Evolutionary conservation across 495 filamentous ascomycete genomes (phyloP), one percentile per base, ranked within the genome.

Genomic region (Hypoxylon intermedium): DNA sequence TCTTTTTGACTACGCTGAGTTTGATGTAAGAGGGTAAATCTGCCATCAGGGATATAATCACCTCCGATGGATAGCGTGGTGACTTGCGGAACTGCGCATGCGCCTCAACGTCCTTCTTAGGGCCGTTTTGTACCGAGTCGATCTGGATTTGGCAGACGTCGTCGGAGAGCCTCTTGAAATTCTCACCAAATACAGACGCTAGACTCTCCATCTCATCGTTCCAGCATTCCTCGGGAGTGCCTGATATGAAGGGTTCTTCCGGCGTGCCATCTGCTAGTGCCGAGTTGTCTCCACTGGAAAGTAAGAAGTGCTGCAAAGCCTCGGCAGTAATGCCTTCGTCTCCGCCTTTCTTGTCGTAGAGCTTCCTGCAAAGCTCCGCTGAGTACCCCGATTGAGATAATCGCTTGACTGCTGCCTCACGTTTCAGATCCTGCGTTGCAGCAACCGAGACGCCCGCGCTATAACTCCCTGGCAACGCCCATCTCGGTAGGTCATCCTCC

Each of bases 391-490:
- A 85, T 58, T 86, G 80, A 3, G 90, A 81, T 15, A 98, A 81
- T n/a, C 91, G 81, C 67, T 92, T 92, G 63, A 97, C 84, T 21
- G 85, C 85, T 9, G 81, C 87, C 67, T 97, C 92, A 63, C 81
- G 84, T 62, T 85, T 86, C 40, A 97, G 69, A 74, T 97, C 89
- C 13, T 65, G 64, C 6, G 84, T 86, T 34, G 87, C 86, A 1
- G 85, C 92, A 54, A 98, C 86, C 40, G 85, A 90, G 43, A 98
- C 85, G 12, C 94, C 94, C 7, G 92, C 92, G 1, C 85, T 84
- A 67, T 98, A 98, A 36, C 84, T 86, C 73, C 94, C 93, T 2
- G 95, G 95, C 19, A 98, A 77, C 70, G 89, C 88, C 91, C 93
- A 96, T 13, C 80, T 72, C 0, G 94, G 94, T 1, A 97, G 75